phyloP scores from a whole-genome alignment of 306 rosid genomes.

The Boehmeria nivea region DNA sequence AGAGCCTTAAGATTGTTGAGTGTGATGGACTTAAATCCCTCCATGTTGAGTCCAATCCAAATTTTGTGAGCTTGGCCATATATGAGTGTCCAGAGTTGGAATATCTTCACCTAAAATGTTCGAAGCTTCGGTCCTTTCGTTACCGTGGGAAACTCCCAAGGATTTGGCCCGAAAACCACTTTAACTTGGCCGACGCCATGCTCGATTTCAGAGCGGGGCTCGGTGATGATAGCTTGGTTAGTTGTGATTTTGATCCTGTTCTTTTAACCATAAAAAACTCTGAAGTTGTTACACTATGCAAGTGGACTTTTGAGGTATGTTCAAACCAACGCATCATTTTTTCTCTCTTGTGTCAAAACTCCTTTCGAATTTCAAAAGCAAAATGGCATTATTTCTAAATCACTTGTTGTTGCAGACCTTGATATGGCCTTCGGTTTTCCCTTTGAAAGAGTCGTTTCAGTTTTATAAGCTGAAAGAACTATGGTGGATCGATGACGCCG shows the following conservation, averaged over 20 bases:
- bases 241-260: slow-evolving; percentile 57
- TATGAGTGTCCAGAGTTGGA: slow-evolving; percentile 53
- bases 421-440: slow-evolving; percentile 62
- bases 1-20: slow-evolving; percentile 47
- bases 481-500: slow-evolving; percentile 58
- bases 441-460: slow-evolving; percentile 36
- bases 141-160: slow-evolving; percentile 54
- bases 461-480: slow-evolving; percentile 63
- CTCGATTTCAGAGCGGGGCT: slow-evolving; percentile 67
- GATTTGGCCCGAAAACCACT: slow-evolving; percentile 50
- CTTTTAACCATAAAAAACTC: slow-evolving; percentile 65
- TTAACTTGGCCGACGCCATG: slow-evolving; percentile 62
- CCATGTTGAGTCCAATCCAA: slow-evolving; percentile 36
- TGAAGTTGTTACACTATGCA: slow-evolving; percentile 49
- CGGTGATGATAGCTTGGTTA: slow-evolving; percentile 15
- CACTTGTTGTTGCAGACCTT: slow-evolving; percentile 37
- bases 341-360: too few species aligned
- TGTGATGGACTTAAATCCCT: slow-evolving; percentile 54
- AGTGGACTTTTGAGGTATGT: slow-evolving; percentile 74
- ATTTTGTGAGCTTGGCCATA: slow-evolving; percentile 47
- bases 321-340: too few species aligned
- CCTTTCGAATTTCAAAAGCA: background rate
- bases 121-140: slow-evolving; percentile 45
- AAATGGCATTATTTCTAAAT: background rate
- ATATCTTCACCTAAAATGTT: slow-evolving; percentile 38